Evolutionary conservation across 352 stramenopile species (phyloP).

Genomic region (Peronospora destructor): DNA sequence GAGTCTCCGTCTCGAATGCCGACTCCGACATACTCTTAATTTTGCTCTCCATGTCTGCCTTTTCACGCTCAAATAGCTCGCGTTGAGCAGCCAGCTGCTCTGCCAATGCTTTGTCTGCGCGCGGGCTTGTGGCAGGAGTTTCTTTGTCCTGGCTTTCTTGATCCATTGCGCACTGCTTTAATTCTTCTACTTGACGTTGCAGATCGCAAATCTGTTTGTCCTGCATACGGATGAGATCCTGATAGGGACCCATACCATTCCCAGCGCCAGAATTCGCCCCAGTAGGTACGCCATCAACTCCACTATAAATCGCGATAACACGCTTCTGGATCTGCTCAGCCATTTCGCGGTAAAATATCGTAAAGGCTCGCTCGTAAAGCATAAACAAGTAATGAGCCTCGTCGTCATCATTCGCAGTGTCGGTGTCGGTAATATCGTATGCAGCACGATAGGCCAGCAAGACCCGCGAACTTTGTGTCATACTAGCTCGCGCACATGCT

Average conservation of each 20-base stretch:
- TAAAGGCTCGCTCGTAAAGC: constrained; percentile 66
- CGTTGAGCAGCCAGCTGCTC: constrained; percentile 13
- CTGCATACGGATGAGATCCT: constrained; percentile 78
- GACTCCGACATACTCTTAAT: constrained; percentile 24
- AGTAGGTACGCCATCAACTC: constrained; percentile 19
- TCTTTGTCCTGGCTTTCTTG: background rate
- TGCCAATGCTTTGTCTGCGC: constrained; percentile 2
- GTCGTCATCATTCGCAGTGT: constrained; percentile 5
- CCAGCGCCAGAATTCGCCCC: constrained; percentile 8
- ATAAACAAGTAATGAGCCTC: constrained; percentile 49
- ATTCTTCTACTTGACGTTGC: constrained; percentile 26
- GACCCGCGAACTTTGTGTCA: constrained; percentile 32
- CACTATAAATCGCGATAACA: constrained; percentile 59
- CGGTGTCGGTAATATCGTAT: constrained; percentile 24
- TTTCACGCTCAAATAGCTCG: constrained; percentile 31
- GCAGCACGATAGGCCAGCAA: constrained; percentile 32
- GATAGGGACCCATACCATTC: constrained; percentile 48
- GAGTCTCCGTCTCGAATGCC: constrained; percentile 32
- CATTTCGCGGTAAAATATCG: constrained; percentile 37
- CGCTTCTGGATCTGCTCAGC: constrained; percentile 54
- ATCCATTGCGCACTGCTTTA: constrained; percentile 8
- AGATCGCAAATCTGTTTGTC: constrained; percentile 64
- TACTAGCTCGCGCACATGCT: constrained; percentile 37
- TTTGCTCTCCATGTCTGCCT: constrained; percentile 27
- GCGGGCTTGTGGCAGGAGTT: background rate